These are phyloP conservation scores for Zoysia japonica DNA, from an alignment of 176 grass and related monocot species.

Conservation along the genomic window DNA sequence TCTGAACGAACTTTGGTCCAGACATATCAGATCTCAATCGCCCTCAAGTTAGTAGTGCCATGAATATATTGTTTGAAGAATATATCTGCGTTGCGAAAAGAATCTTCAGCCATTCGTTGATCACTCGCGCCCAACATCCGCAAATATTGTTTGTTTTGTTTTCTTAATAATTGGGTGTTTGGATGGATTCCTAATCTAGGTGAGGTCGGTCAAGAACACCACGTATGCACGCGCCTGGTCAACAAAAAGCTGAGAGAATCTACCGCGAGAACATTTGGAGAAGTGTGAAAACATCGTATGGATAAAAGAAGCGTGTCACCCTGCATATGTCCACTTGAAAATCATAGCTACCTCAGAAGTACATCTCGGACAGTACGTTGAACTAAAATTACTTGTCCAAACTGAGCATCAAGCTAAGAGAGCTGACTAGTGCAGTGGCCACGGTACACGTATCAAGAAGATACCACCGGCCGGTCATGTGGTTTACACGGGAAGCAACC, in stretches of 20 bases:
- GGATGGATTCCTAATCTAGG: not conserved
- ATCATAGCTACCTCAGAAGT: not conserved
- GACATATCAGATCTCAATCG: too few relatives aligned
- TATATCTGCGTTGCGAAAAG: too few relatives aligned
- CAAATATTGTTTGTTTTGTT: not conserved
- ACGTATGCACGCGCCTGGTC: not conserved
- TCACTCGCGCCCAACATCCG: not conserved
- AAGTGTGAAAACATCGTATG: not conserved
- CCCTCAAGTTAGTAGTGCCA: too few relatives aligned
- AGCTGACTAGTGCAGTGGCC: not conserved
- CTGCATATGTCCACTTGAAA: not conserved
- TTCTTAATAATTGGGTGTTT: not conserved
- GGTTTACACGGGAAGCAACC: slow-evolving; percentile 32
- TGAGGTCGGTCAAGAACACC: not conserved
- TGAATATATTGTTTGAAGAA: too few relatives aligned
- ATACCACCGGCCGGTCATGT: slow-evolving; percentile 5
- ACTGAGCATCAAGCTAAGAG: not conserved
- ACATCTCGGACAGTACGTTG: not conserved
- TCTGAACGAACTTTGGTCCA: too few relatives aligned
- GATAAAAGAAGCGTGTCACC: not conserved
- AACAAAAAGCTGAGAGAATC: slow-evolving; percentile 9
- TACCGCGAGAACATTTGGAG: slow-evolving; percentile 17
- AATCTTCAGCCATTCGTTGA: not conserved
- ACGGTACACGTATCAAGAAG: slow-evolving; percentile 22
- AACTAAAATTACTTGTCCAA: slow-evolving; percentile 23